A percentile compares a stretch with the other conserved stretches of the same genome.
Evolutionary conservation across 495 filamentous ascomycete genomes (phyloP).

Genomic region (Hypoxylon intermedium): DNA sequence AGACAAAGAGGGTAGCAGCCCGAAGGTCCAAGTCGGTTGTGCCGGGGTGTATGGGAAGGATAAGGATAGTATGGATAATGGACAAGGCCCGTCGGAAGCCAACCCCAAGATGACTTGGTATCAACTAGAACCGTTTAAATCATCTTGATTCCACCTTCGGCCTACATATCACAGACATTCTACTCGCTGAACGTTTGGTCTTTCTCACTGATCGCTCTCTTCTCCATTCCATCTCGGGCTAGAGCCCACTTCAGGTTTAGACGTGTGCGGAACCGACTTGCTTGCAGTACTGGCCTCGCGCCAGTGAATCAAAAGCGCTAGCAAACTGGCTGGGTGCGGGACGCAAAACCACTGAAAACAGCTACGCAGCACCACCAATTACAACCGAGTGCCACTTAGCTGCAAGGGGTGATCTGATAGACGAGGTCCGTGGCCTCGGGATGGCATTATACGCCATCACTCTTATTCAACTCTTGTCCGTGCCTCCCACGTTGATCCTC

Average conservation of each 20-base stretch:
- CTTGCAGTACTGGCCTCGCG: constrained; percentile 8
- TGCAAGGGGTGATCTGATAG: constrained; percentile 31
- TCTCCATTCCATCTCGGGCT: constrained; percentile 21
- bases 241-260: constrained; percentile 13
- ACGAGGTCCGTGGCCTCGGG: constrained; percentile 33
- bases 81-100: constrained; percentile 16
- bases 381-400: constrained; percentile 30
- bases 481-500: constrained; percentile 31
- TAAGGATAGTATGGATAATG: constrained; percentile 24
- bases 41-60: constrained; percentile 31
- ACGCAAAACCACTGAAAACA: constrained; percentile 14
- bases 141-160: constrained; percentile 5
- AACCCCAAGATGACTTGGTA: constrained; percentile 20
- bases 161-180: constrained; percentile 2
- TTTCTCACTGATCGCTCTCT: constrained; percentile 3
- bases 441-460: too few relatives aligned
- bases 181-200: constrained; percentile 7
- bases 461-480: constrained; percentile 4
- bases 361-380: constrained; percentile 14
- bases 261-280: constrained; percentile 19
- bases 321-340: constrained; percentile 17
- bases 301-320: constrained; percentile 22
- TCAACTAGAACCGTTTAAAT: constrained; percentile 12
- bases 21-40: constrained; percentile 19
- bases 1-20: constrained; percentile 27